These are phyloP conservation scores for Sugiyamaella boreocaroliniensis DNA, from an alignment of 805 yeast genomes.

Conservation along the genomic window DNA sequence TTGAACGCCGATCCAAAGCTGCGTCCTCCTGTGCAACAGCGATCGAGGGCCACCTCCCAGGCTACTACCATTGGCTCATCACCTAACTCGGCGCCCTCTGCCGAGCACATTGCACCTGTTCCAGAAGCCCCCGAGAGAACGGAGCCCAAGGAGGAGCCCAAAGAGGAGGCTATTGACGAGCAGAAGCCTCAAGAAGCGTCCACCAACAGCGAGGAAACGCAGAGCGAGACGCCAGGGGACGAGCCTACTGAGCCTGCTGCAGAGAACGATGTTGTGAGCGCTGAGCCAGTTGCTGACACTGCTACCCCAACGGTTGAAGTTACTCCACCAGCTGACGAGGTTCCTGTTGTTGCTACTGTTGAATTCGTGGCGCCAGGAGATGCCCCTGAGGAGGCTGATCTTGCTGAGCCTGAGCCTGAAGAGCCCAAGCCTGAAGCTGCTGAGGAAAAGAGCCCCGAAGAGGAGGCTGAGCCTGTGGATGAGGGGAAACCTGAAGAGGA, in stretches of 20 bases:
- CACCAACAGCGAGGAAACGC: too few relatives aligned
- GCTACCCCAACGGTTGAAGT: neutral
- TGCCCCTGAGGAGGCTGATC: neutral
- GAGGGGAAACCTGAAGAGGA: slow-evolving; percentile 3
- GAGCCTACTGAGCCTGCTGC: neutral
- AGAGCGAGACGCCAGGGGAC: neutral
- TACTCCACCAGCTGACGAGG: neutral
- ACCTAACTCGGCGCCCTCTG: slow-evolving; percentile 9
- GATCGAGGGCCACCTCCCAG: slow-evolving; percentile 18
- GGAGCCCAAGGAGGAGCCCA: slow-evolving; percentile 13
- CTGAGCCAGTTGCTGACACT: slow-evolving; percentile 1
- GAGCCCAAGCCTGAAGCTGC: neutral
- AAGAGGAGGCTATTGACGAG: neutral
- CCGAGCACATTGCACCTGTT: slow-evolving; percentile 15
- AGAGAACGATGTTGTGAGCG: too few relatives aligned
- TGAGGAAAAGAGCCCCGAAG: neutral
- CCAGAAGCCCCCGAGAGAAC: slow-evolving; percentile 9
- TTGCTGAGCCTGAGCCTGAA: neutral
- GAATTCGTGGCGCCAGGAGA: neutral
- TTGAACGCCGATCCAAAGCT: slow-evolving; percentile 31
- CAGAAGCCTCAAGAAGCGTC: too few relatives aligned
- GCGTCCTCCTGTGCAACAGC: slow-evolving; percentile 21
- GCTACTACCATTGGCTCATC: slow-evolving; percentile 12
- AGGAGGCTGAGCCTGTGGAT: slow-evolving; percentile 2
- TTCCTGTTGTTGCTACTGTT: neutral